A percentile compares a stretch with the other conserved stretches of the same genome.
These are phyloP conservation scores for Tulasnella sp. DNA, from an alignment of 768 basidiomycete species.

Conservation along the genomic window DNA sequence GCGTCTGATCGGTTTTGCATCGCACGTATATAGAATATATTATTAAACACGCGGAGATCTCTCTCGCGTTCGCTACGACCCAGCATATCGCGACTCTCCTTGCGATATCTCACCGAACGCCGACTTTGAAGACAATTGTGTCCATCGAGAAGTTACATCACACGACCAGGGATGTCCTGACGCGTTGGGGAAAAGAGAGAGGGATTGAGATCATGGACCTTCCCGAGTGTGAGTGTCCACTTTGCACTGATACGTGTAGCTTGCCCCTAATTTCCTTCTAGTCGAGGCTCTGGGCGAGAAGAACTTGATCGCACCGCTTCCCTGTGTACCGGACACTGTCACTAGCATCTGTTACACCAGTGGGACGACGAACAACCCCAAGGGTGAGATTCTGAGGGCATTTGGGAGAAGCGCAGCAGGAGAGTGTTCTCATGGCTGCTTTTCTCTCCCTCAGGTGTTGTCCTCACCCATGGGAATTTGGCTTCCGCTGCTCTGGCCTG, in stretches of 20 bases:
- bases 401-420: neutral
- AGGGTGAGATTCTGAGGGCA: constrained; percentile 41
- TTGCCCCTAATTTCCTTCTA: constrained; percentile 24
- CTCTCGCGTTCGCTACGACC: constrained; percentile 64
- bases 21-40: constrained; percentile 32
- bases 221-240: constrained; percentile 46
- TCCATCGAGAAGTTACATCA: constrained; percentile 52
- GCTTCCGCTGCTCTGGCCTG: constrained; percentile 51
- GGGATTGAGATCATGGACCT: constrained; percentile 56
- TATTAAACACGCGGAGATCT: constrained; percentile 71
- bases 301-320: constrained; percentile 46
- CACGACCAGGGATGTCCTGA: constrained; percentile 45
- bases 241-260: neutral
- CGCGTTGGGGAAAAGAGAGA: constrained; percentile 57
- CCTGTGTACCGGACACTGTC: constrained; percentile 48
- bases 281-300: constrained; percentile 68
- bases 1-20: too few species aligned
- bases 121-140: constrained; percentile 64
- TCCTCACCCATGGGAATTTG: constrained; percentile 64
- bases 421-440: neutral
- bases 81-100: constrained; percentile 71
- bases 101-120: constrained; percentile 50
- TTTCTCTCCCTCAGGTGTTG: constrained; percentile 40
- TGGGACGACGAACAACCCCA: constrained; percentile 77
- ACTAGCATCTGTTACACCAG: constrained; percentile 88